These are phyloP conservation scores for Hypoxylon sp. DNA, from an alignment of 2,329 filamentous ascomycete species.

Conservation along the genomic window DNA sequence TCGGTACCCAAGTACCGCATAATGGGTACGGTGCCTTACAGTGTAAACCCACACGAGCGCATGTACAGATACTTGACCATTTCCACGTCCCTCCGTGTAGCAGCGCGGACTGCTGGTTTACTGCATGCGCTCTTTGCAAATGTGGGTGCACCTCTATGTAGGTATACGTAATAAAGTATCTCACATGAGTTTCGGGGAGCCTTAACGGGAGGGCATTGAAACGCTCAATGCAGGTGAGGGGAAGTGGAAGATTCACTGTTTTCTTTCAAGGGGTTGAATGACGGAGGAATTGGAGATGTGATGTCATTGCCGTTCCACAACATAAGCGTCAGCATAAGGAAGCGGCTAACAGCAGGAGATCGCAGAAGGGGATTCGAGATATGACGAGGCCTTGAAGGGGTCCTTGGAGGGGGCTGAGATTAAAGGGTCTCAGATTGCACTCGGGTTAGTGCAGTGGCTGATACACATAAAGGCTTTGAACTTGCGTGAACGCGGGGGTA, in stretches of 20 bases:
- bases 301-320: conserved; percentile 43
- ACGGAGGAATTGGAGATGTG: conserved; percentile 21
- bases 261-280: conserved; percentile 11
- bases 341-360: conserved; percentile 41
- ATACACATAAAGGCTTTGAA: conserved; percentile 27
- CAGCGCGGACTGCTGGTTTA: conserved; percentile 10
- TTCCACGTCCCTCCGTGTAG: neutral
- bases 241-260: conserved; percentile 9
- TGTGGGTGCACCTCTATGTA: conserved; percentile 17
- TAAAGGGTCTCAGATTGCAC: conserved; percentile 40
- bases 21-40: conserved; percentile 21
- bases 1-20: conserved; percentile 3
- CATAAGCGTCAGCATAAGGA: conserved; percentile 32
- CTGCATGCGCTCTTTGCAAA: conserved; percentile 18
- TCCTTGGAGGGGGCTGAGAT: conserved; percentile 30
- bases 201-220: conserved; percentile 27
- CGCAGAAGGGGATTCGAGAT: conserved; percentile 40
- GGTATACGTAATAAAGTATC: conserved; percentile 30
- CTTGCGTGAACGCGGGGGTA: conserved; percentile 23
- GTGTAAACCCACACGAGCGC: neutral
- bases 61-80: neutral
- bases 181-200: conserved; percentile 20
- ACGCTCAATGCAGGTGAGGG: conserved; percentile 28
- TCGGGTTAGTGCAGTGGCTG: conserved; percentile 36
- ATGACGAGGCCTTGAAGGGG: conserved; percentile 36